Base-by-base conservation (phyloP, 306 rosid species). In the Pyrus betulifolia region DNA sequence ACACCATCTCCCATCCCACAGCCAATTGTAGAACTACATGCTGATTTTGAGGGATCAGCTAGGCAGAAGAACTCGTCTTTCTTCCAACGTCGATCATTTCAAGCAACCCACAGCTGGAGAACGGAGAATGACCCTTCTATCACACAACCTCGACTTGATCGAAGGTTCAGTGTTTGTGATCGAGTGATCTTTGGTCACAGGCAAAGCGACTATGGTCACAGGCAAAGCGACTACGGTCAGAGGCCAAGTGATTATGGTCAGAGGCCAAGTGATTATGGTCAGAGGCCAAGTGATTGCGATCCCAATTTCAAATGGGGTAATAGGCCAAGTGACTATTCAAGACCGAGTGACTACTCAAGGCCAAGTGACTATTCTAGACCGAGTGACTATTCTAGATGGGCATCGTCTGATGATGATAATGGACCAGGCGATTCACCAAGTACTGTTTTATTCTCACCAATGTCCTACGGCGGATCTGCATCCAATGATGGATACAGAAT, bases 1-100 rank as follows among this genome's bases (percentile, higher is more conserved):
- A 91, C 99, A 6, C 97, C 99, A 31, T 96, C 99, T 79, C 99
- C 99, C 51, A 93, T 93, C 72, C 99, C 97, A 4, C 85, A 86
- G 69, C 99, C 99, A 8, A 83, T 93, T 74, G 96, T 79, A 15
- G 98, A 96, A 80, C 72, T 88, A 58, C 86, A 96, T 86, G 97
- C 99, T 31, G 99, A 96, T 86, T 96, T 96, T 72, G 99, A 96
- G 81, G 99, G 98, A 73, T 96, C 99, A 40, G 71, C 88, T 44
- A 86, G 99, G 88, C 97, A 89, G 83, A 96, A 96, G 91, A 96
- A 91, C 79, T 89, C 97, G 0, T 86, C 99, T 58, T 96, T 96
- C 85, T 91, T 91, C 80, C 98, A 91, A 67, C 91, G 99, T 65
- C 85, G 99, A 66, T 96, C 99, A 1, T 93, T 96, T 63, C 99